Base-by-base conservation (phyloP, 2,329 filamentous ascomycete genomes). In the Fusarium virguliforme region DNA sequence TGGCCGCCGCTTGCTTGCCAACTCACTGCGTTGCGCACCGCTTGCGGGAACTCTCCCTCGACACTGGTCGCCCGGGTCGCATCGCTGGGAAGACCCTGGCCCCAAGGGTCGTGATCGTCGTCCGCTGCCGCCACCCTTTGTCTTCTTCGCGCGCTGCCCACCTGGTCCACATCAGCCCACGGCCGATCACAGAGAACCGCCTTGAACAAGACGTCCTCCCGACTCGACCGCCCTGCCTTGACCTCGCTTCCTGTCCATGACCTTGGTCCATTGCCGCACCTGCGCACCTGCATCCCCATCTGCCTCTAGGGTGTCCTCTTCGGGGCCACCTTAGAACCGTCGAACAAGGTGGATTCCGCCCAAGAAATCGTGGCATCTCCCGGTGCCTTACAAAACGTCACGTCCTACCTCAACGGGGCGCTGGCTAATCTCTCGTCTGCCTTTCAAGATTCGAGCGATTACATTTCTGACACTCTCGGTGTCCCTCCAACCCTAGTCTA, bases 321-420 rank as follows among this genome's bases (percentile, higher is more conserved):
- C 63, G 69, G 77, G 79, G 77, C 67, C 77, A 80, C 77, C 79
- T 78, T 79, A 74, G 68, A 76, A 74, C 73, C 74, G 77, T 79
- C 82, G 83, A 81, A 67, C 86, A 90, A 89, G 81, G 87, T 90
- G 88, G 88, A 87, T 89, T 89, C 88, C 80, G 81, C 82, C 82
- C 84, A 86, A 81, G 82, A 81, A 79, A 78, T 83, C 78, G 83
- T 85, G 87, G 88, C 87, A 87, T 89, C 88, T 78, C 85, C 86
- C 81, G 88, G 88, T 89, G 89, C 87, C 83, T 81, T 89, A 79
- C 86, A 86, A 83, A 89, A 87, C 82, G 84, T 87, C 79, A 85
- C 84, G 76, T 85, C 85, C 77, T 89, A 89, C 80, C 79, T 91
- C 76, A 85, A 88, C 79, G 84, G 82, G 66, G 85, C 85, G 64